Base-by-base conservation (phyloP, 2,329 filamentous ascomycete genomes). In the Botrytis cinerea region DNA sequence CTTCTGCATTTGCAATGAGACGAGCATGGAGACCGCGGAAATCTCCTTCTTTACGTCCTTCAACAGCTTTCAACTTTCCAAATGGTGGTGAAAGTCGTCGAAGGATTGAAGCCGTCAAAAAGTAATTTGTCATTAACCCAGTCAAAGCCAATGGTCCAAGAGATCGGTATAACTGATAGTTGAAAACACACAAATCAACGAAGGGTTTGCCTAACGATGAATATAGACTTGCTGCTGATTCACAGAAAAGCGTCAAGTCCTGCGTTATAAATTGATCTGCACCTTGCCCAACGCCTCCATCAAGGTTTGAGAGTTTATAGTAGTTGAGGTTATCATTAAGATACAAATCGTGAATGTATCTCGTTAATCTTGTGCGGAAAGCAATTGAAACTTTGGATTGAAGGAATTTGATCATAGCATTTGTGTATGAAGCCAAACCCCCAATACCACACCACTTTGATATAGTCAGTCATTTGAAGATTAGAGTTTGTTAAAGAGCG, bases 321-420 rank as follows among this genome's bases (percentile, higher is more conserved):
- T 97, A 99, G 80, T 97, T 97, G 76, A 97, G 89, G 78, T 96
- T 94, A 73, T 97, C 92, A 81, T 97, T 97, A 25, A 99, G 88
- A 80, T 99, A 99, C 14, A 99, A 85, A 80, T 99, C 96, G 83
- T 99, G 96, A 71, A 99, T 97, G 82, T 99, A 99, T 78, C 96
- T 87, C 2, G 96, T 99, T 22, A 99, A 87, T 18, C 96, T 90
- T 7, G 96, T 99, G 60, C 96, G 91, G 87, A 99, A 99, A 48
- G 97, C 95, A 77, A 99, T 99, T 10, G 95, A 97, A 71, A 99
- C 94, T 85, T 99, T 99, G 69, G 93, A 95, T 83, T 99, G 95
- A 75, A 99, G 87, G 83, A 93, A 99, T 83, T 98, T 98, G 86
- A 99, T 99, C 92, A 97, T 98, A 72, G 95, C 94, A 82, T 99